A percentile compares a stretch with the other conserved stretches of the same genome.
These are phyloP conservation scores for Phragmites australis DNA, from an alignment of 176 grass and related monocot genomes.

Conservation along the genomic window DNA sequence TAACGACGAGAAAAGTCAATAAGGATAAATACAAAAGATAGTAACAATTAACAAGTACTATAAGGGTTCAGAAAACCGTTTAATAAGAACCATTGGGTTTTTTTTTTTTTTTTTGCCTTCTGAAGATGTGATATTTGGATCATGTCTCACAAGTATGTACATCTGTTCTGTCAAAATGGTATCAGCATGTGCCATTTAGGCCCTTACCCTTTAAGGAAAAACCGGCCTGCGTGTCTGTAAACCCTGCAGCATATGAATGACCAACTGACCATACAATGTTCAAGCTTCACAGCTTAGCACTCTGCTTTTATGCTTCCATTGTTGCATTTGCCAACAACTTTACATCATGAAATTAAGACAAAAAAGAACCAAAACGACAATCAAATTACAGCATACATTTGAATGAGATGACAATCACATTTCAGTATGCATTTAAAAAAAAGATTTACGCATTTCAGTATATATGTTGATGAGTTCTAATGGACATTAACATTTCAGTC, in stretches of 20 bases:
- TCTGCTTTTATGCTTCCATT: not conserved
- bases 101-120: not conserved
- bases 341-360: not conserved
- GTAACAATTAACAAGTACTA: not conserved
- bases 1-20: too few relatives aligned
- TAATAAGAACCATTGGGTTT: too few relatives aligned
- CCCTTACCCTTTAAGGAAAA: too few relatives aligned
- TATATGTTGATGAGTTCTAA: not conserved
- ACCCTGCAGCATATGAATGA: not conserved
- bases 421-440: not conserved
- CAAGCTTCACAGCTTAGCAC: not conserved
- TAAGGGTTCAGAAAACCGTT: not conserved
- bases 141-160: not conserved
- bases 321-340: not conserved
- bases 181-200: not conserved
- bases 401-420: not conserved
- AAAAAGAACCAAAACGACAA: not conserved
- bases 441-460: not conserved
- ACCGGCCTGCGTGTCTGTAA: not conserved
- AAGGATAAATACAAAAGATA: too few relatives aligned
- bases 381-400: not conserved
- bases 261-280: not conserved
- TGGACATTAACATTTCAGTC: not conserved
- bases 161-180: not conserved
- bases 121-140: not conserved